Evolutionary conservation across 306 rosid species (phyloP).

Genomic region (Boehmeria nivea): DNA sequence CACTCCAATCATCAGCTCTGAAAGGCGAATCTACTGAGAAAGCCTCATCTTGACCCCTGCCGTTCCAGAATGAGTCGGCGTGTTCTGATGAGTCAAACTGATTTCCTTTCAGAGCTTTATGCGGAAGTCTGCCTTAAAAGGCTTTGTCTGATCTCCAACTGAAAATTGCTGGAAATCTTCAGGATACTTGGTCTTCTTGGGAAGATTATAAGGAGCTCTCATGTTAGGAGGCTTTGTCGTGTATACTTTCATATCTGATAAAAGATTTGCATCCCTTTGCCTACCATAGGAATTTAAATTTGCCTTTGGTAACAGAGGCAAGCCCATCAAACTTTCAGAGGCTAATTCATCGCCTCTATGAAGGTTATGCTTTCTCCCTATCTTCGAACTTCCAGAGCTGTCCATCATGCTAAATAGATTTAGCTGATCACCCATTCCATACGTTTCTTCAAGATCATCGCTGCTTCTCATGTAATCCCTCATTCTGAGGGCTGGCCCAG

Average conservation of each 20-base stretch:
- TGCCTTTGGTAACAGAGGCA: slow-evolving; percentile 54
- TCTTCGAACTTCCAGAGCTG: slow-evolving; percentile 44
- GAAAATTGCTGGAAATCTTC: slow-evolving; percentile 51
- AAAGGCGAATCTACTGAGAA: slow-evolving; percentile 47
- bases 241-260: slow-evolving; percentile 44
- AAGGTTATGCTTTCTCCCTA: slow-evolving; percentile 54
- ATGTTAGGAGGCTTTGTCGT: slow-evolving; percentile 47
- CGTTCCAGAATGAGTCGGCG: slow-evolving; percentile 36
- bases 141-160: slow-evolving; percentile 44
- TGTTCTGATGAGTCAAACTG: slow-evolving; percentile 42
- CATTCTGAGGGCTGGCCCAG: slow-evolving; percentile 43
- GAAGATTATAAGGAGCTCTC: slow-evolving; percentile 43
- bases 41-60: slow-evolving; percentile 44
- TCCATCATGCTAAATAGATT: slow-evolving; percentile 51
- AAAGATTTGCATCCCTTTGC: slow-evolving; percentile 34
- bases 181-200: slow-evolving; percentile 49
- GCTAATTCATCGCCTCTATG: slow-evolving; percentile 48
- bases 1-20: slow-evolving; percentile 55
- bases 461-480: slow-evolving; percentile 52
- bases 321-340: slow-evolving; percentile 42
- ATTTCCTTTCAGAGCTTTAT: slow-evolving; percentile 32
- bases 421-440: slow-evolving; percentile 38
- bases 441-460: slow-evolving; percentile 49
- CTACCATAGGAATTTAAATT: slow-evolving; percentile 46
- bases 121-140: slow-evolving; percentile 39